Conservation (phyloP, 257 asterid species). For the Nicotiana noctiflora region DNA sequence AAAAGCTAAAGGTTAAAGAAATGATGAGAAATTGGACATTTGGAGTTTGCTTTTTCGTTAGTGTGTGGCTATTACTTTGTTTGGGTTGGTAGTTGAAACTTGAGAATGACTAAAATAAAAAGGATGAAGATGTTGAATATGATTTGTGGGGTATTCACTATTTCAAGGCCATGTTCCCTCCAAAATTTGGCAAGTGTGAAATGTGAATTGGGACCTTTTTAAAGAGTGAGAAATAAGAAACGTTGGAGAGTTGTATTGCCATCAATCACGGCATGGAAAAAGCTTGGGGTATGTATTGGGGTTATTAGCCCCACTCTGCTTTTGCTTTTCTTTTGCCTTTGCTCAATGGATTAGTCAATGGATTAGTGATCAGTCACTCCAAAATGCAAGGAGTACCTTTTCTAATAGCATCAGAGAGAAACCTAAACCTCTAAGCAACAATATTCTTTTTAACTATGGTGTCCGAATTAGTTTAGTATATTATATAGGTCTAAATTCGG, state of each 20-base stretch:
- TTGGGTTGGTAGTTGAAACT: constrained; percentile 19
- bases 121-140: background rate
- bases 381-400: background rate
- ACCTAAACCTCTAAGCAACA: background rate
- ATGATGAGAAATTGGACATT: constrained; percentile 4
- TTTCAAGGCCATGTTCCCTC: constrained; percentile 6
- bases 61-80: background rate
- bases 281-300: background rate
- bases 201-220: constrained; percentile 4
- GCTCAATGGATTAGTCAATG: background rate
- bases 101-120: constrained; percentile 16
- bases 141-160: constrained; percentile 15
- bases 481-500: no score
- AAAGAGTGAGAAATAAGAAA: constrained; percentile 30
- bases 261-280: constrained; percentile 28
- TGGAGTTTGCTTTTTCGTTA: background rate
- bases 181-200: constrained; percentile 10
- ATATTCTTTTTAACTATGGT: background rate
- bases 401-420: background rate
- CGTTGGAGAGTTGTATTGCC: constrained; percentile 13
- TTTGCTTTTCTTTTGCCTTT: background rate
- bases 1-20: background rate
- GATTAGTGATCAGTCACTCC: background rate
- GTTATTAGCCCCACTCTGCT: background rate
- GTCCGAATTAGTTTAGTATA: no score